These are phyloP conservation scores for Pyropia yezoensis DNA, from an alignment of 23 red algal genomes.

Conservation along the genomic window DNA sequence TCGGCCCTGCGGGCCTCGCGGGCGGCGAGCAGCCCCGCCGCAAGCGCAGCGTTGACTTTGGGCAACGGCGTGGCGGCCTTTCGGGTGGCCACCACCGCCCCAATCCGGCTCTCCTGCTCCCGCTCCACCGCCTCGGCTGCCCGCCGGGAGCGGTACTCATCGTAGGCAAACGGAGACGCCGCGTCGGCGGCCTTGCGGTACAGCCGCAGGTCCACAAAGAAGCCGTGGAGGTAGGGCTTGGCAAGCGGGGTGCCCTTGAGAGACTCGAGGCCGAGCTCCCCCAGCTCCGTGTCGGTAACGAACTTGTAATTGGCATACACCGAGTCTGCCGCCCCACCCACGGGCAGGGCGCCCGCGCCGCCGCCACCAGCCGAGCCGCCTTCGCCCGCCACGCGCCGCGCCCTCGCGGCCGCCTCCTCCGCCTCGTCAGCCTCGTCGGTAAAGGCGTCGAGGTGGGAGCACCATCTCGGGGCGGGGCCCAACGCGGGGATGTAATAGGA, in stretches of 20 bases:
- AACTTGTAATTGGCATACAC: slow-evolving; percentile 98
- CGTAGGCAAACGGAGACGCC: slow-evolving; percentile 76
- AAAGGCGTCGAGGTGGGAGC: slow-evolving; percentile 86
- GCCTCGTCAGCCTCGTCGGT: slow-evolving; percentile 82
- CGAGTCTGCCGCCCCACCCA: slow-evolving; percentile 13
- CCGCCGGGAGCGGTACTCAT: slow-evolving; percentile 69
- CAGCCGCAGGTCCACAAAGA: slow-evolving; percentile 74
- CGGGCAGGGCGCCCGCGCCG: slow-evolving; percentile 8
- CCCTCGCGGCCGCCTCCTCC: too few species aligned
- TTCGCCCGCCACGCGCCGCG: not conserved
- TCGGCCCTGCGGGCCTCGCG: slow-evolving; percentile 10
- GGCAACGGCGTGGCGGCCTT: slow-evolving; percentile 19
- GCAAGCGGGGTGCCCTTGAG: slow-evolving; percentile 50
- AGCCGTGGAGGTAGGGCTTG: slow-evolving; percentile 88
- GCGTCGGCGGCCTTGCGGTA: slow-evolving; percentile 75
- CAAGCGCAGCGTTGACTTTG: slow-evolving; percentile 36
- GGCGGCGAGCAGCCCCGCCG: slow-evolving; percentile 17
- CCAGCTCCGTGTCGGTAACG: slow-evolving; percentile 53
- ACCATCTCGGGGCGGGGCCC: slow-evolving; percentile 85
- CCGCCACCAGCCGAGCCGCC: slow-evolving; percentile 3
- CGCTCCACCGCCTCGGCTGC: slow-evolving; percentile 55
- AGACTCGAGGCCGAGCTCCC: slow-evolving; percentile 50
- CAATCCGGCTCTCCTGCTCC: slow-evolving; percentile 56
- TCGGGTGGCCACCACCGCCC: slow-evolving; percentile 5
- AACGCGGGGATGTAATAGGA: slow-evolving; percentile 86